Conservation (phyloP, 2,329 filamentous ascomycete species). For the Ascocoryne sarcoides region DNA sequence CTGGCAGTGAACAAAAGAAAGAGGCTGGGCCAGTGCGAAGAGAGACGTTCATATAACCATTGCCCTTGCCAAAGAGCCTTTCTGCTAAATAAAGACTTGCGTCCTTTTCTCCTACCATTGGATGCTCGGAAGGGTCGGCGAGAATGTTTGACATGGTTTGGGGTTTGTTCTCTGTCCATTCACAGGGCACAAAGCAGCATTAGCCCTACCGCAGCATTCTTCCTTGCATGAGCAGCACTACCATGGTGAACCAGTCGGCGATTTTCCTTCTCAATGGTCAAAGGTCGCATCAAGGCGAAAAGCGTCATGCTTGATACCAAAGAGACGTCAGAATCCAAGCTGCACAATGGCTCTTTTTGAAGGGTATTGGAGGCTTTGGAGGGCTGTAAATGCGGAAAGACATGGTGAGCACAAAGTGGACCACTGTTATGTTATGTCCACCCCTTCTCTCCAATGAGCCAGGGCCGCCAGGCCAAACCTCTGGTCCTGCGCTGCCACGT, state of each 20-base stretch:
- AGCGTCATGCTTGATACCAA: constrained; percentile 1
- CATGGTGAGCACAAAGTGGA: constrained; percentile 3
- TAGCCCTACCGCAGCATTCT: constrained; percentile 18
- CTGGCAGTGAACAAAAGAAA: constrained; percentile 15
- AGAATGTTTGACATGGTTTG: constrained; percentile 12
- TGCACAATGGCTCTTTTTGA: background rate
- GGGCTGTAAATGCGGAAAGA: too few relatives aligned
- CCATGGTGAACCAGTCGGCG: constrained; percentile 19
- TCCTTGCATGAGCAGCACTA: constrained; percentile 16
- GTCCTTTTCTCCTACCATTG: constrained; percentile 11
- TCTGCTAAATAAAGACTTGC: constrained; percentile 7
- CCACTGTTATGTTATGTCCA: constrained; percentile 3
- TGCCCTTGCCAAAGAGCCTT: constrained; percentile 2
- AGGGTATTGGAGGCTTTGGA: background rate
- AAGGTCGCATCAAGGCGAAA: constrained; percentile 12
- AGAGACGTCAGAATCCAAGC: too few relatives aligned
- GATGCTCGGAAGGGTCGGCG: constrained; percentile 4
- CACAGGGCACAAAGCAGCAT: constrained; percentile 13
- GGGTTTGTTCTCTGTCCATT: constrained; percentile 10
- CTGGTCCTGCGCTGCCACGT: constrained; percentile 23
- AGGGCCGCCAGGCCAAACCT: too few relatives aligned
- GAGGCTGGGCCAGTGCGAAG: constrained; percentile 21
- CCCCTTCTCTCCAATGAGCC: too few relatives aligned
- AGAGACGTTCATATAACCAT: constrained; percentile 20
- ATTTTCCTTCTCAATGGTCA: constrained; percentile 16